Conservation (phyloP, 2,329 filamentous ascomycete species). For the Xylariaceae sp. region DNA sequence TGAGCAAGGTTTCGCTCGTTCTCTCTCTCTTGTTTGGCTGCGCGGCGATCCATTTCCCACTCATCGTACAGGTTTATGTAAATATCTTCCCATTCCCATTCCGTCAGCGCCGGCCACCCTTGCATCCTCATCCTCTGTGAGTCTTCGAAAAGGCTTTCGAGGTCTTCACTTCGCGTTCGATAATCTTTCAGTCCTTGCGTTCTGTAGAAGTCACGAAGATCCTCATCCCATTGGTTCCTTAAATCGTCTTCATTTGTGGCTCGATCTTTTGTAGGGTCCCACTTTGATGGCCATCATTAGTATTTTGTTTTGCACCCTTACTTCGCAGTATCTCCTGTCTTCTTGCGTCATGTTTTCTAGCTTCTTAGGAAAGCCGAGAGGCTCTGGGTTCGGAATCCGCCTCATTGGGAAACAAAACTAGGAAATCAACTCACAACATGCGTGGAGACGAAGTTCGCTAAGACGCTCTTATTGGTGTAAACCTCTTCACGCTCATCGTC, state of each 20-base stretch:
- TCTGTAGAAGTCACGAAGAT: conserved; percentile 1
- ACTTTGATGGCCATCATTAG: too few species aligned
- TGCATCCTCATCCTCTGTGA: too few species aligned
- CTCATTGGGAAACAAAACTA: too few species aligned
- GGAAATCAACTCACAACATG: too few species aligned
- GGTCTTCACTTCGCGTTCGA: conserved; percentile 2
- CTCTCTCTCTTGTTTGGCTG: conserved; percentile 7
- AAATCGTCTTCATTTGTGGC: background rate
- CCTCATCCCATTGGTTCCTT: background rate
- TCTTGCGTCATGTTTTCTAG: too few species aligned
- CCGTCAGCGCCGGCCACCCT: background rate
- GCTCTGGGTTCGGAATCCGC: too few species aligned
- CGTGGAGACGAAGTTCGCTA: background rate
- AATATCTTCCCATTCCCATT: too few species aligned
- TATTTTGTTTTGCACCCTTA: too few species aligned
- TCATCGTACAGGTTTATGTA: too few species aligned
- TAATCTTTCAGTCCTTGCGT: background rate
- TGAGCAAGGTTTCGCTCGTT: conserved; percentile 4
- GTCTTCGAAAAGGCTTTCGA: background rate
- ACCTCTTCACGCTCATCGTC: conserved; percentile 14
- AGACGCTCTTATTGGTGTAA: background rate
- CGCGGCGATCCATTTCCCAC: background rate
- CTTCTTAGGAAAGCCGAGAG: too few species aligned
- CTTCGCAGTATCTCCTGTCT: too few species aligned
- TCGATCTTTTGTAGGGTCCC: background rate